These are phyloP conservation scores for Lactarius sp. DNA, from an alignment of 768 basidiomycete genomes.

Conservation along the genomic window DNA sequence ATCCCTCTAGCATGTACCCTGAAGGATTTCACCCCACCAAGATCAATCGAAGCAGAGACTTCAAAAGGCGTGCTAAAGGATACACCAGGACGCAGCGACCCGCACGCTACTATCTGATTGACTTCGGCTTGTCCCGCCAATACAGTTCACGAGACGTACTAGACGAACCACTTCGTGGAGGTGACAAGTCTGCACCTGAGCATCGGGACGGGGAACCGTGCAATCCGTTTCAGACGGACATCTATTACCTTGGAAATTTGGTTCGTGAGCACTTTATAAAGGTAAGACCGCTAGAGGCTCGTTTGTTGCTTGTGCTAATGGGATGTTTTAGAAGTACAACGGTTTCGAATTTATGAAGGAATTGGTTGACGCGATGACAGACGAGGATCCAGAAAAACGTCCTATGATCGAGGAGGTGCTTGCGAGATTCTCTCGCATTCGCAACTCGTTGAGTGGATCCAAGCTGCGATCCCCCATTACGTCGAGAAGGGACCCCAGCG, in stretches of 20 bases:
- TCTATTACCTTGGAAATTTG: constrained; percentile 35
- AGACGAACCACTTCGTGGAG: constrained; percentile 35
- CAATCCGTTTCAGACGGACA: constrained; percentile 36
- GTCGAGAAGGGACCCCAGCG: neutral
- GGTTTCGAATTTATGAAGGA: constrained; percentile 33
- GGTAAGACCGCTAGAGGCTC: constrained; percentile 6
- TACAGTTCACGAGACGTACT: constrained; percentile 31
- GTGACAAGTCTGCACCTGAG: constrained; percentile 39
- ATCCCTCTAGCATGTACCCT: constrained; percentile 29
- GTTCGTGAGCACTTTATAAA: constrained; percentile 30
- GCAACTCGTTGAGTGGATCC: constrained; percentile 23
- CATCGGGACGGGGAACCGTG: constrained; percentile 23
- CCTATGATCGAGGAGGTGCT: constrained; percentile 33
- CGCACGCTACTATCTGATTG: constrained; percentile 35
- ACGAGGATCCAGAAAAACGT: constrained; percentile 32
- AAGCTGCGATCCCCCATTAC: constrained; percentile 33
- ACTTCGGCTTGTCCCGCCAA: constrained; percentile 35
- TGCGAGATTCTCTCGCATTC: constrained; percentile 29
- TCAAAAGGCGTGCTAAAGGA: constrained; percentile 26
- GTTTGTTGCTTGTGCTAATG: constrained; percentile 5
- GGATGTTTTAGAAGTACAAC: constrained; percentile 20
- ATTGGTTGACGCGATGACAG: constrained; percentile 34
- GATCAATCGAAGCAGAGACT: constrained; percentile 24
- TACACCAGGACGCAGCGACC: constrained; percentile 32
- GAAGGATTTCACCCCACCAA: constrained; percentile 30